phyloP scores from a whole-genome alignment of 139 green algal genomes.

The Chlorella sp. region DNA sequence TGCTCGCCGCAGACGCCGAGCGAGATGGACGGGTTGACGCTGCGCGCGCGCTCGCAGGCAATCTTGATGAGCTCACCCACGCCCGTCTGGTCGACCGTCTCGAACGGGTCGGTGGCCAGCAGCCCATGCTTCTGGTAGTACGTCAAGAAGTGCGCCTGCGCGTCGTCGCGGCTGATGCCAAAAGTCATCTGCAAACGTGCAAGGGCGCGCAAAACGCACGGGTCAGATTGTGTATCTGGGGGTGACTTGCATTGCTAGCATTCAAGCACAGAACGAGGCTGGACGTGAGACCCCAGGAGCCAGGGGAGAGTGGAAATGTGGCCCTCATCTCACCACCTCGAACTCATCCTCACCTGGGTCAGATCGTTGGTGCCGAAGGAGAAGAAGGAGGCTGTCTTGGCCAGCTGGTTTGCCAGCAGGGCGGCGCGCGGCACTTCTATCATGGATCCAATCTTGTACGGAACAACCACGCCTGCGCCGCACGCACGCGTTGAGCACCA shows the following conservation, averaged over 20 bases:
- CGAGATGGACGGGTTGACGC: no score
- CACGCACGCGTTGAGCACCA: no score
- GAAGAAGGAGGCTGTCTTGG: conserved; percentile 84
- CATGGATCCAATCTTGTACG: conserved; percentile 70
- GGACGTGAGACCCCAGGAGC: background rate
- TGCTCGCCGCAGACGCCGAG: conserved; percentile 90
- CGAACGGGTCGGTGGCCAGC: conserved; percentile 19
- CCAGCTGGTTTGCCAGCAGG: conserved; percentile 60
- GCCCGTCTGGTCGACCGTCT: conserved; percentile 61
- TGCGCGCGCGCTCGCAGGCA: no score
- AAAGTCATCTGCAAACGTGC: conserved; percentile 59
- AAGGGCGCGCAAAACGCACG: no score
- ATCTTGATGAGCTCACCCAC: conserved; percentile 83
- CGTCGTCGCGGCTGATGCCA: conserved; percentile 81
- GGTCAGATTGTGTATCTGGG: no score
- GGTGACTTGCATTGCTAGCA: background rate
- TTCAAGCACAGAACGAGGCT: background rate
- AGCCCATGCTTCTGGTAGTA: conserved; percentile 20
- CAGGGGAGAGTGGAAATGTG: background rate
- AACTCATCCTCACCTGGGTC: conserved; percentile 75
- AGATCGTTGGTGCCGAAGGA: conserved; percentile 92
- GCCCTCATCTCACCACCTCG: no score
- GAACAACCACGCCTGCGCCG: background rate
- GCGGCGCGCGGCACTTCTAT: conserved; percentile 54
- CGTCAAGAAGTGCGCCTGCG: conserved; percentile 73